Conservation (phyloP, 805 yeast species). For the Nakazawaea holstii region DNA sequence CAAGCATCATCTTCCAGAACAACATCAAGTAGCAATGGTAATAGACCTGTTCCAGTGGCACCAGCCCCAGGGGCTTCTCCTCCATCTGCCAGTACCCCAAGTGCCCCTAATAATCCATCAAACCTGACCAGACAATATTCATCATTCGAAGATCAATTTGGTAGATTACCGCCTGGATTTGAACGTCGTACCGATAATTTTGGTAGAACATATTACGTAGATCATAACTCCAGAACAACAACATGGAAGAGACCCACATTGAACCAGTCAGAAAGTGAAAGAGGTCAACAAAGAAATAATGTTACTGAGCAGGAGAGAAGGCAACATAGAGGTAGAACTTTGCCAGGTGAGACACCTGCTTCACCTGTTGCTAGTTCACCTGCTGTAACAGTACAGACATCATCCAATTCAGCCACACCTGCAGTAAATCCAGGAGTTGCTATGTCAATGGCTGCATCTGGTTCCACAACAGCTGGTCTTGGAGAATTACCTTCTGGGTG, state of each 20-base stretch:
- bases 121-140: conserved; percentile 60
- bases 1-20: conserved; percentile 20
- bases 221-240: conserved; percentile 94
- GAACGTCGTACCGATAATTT: conserved; percentile 96
- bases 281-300: conserved; percentile 52
- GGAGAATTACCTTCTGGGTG: conserved; percentile 98
- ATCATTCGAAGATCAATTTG: conserved; percentile 95
- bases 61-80: conserved; percentile 20
- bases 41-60: conserved; percentile 16
- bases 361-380: conserved; percentile 29
- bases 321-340: conserved; percentile 84
- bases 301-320: conserved; percentile 84
- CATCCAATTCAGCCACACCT: conserved; percentile 29
- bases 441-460: conserved; percentile 58
- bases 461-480: conserved; percentile 90
- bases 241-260: conserved; percentile 98
- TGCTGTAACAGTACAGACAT: conserved; percentile 19
- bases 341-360: conserved; percentile 57
- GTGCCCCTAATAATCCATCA: conserved; percentile 8
- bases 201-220: conserved; percentile 97
- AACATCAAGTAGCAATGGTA: conserved; percentile 20
- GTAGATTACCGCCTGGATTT: conserved; percentile 98
- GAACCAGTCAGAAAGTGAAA: conserved; percentile 72
- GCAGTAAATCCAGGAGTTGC: conserved; percentile 36
- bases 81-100: conserved; percentile 16